A percentile compares a stretch with the other conserved stretches of the same genome.
Evolutionary conservation across 257 asterid species (phyloP).

Genomic region (Henckelia pumila): DNA sequence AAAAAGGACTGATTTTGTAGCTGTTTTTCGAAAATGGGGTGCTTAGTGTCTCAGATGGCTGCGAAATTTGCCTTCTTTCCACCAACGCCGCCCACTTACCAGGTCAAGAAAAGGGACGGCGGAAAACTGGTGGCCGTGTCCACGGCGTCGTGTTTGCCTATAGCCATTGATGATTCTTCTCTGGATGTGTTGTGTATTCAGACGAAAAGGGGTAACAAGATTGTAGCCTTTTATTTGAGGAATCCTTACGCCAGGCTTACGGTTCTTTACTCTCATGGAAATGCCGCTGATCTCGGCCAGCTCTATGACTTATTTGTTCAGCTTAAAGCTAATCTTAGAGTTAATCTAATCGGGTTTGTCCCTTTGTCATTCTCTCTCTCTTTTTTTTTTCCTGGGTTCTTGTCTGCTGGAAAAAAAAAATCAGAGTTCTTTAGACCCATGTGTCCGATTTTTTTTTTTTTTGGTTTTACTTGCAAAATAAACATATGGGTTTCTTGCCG

Average conservation of each 20-base stretch:
- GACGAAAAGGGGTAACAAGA: conserved; percentile 87
- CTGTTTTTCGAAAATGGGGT: conserved; percentile 54
- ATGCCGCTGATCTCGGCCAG: conserved; percentile 99
- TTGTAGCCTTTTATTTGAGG: conserved; percentile 80
- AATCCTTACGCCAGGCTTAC: conserved; percentile 91
- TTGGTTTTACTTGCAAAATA: background rate
- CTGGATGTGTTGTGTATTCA: conserved; percentile 65
- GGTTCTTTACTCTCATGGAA: conserved; percentile 85
- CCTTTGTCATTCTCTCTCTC: conserved; percentile 30
- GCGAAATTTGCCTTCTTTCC: conserved; percentile 98
- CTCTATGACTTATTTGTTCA: conserved; percentile 93
- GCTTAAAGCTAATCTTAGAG: conserved; percentile 93
- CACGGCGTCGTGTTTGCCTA: conserved; percentile 61
- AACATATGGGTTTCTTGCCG: background rate
- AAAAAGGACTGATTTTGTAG: background rate
- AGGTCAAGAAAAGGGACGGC: conserved; percentile 68
- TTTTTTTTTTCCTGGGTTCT: background rate
- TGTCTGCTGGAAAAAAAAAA: background rate
- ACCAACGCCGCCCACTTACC: conserved; percentile 88
- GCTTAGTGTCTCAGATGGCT: conserved; percentile 79
- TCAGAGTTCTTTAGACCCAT: background rate
- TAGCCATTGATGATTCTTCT: conserved; percentile 63
- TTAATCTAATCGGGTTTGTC: conserved; percentile 86
- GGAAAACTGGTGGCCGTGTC: conserved; percentile 80
- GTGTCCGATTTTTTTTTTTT: background rate